Evolutionary conservation across 768 basidiomycete genomes (phyloP), one percentile per base, ranked within the genome.

Genomic region (Termitomyces sp.): DNA sequence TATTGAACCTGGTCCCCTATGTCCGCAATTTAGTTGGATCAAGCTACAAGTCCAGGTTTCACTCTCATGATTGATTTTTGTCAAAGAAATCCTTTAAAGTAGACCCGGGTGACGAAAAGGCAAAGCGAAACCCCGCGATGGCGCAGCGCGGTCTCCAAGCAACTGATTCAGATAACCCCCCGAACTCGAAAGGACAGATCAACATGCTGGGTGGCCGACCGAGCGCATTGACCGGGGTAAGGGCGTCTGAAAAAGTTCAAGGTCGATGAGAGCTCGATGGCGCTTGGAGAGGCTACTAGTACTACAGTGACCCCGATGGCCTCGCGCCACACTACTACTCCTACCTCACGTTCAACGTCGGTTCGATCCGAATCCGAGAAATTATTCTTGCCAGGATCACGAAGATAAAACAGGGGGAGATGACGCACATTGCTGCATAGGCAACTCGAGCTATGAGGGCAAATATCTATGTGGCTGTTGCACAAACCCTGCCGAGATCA

Each of bases 261-360:
- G 16, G 17, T 12, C 3, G n/a, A 37, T 27, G 17, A 37, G 4
- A 7, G 35, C 17, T 50, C 35, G 16, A 51, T 51, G 23, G 11
- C 10, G 11, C 17, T 51, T 1, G 1, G 19, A 50, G 25, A 50
- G 10, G 35, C 49, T 50, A 38, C 49, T 17, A n/a, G n/a, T n/a
- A n/a, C n/a, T n/a, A n/a, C n/a, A n/a, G n/a, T n/a, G n/a, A n/a
- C n/a, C n/a, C 10, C 35, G 21, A 37, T 17, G 21, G 32, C 16
- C 31, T 50, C 49, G 38, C 50, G 50, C 50, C 50, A 51, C 50
- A 40, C 37, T n/a, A n/a, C 34, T n/a, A n/a, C 17, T n/a, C 34
- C 23, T 14, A 21, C 14, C 21, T 23, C 14, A 49, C 23, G 34
- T n/a, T n/a, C n/a, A n/a, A n/a, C n/a, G n/a, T n/a, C n/a, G n/a